phyloP scores from a whole-genome alignment of 2,329 filamentous ascomycete species.

The Trichoderma semiorbis region DNA sequence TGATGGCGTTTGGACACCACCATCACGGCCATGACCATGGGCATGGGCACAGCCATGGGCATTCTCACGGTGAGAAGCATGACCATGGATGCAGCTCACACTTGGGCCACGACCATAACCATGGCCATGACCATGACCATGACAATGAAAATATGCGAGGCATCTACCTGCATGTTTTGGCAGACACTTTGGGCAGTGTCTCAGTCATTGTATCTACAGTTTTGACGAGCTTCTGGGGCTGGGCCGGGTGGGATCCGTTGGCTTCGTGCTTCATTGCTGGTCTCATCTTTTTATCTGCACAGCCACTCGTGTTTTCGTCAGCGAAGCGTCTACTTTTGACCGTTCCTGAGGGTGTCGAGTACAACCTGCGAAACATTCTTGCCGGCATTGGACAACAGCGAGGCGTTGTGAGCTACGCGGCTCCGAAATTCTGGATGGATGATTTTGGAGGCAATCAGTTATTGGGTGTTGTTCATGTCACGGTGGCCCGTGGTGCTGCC shows the following conservation, averaged over 20 bases:
- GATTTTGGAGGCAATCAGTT: conserved; percentile 60
- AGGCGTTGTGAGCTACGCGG: conserved; percentile 81
- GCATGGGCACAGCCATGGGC: conserved; percentile 40
- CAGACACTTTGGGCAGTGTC: conserved; percentile 89
- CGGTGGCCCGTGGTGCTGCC: conserved; percentile 67
- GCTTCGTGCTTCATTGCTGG: conserved; percentile 92
- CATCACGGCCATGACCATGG: conserved; percentile 41
- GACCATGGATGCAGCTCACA: conserved; percentile 27
- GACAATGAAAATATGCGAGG: conserved; percentile 98
- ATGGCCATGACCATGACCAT: conserved; percentile 44
- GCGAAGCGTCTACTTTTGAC: conserved; percentile 81
- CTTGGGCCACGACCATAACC: conserved; percentile 33
- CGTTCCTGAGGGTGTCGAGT: conserved; percentile 81
- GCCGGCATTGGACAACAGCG: conserved; percentile 77
- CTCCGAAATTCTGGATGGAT: conserved; percentile 90
- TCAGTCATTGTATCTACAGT: conserved; percentile 91
- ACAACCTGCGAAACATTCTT: conserved; percentile 79
- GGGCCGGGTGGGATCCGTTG: conserved; percentile 91
- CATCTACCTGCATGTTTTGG: conserved; percentile 92
- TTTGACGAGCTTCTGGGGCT: conserved; percentile 81
- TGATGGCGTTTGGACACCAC: conserved; percentile 75
- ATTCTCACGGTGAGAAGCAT: conserved; percentile 40
- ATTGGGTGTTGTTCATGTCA: conserved; percentile 81
- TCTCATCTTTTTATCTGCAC: conserved; percentile 87
- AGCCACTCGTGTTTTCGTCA: conserved; percentile 81